phyloP scores from a whole-genome alignment of 768 basidiomycete species.

The Kwoniella newhampshirensis region DNA sequence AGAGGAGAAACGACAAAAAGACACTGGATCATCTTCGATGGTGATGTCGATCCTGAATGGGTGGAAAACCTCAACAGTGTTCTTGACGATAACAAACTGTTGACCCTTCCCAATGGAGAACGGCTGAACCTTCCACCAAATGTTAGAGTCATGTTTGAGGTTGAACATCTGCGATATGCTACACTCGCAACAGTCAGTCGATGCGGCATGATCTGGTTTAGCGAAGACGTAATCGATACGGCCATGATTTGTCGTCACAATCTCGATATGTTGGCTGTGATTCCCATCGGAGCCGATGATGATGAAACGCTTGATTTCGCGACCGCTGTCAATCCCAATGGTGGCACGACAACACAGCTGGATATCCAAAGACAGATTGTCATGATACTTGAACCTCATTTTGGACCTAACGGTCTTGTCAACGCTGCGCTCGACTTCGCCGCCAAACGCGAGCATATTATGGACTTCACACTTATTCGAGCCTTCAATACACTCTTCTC shows the following conservation, averaged over 20 bases:
- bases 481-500: constrained; percentile 96
- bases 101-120: constrained; percentile 96
- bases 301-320: constrained; percentile 63
- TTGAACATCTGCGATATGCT: constrained; percentile 94
- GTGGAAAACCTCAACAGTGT: constrained; percentile 99
- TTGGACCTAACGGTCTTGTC: constrained; percentile 78
- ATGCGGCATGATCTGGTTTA: constrained; percentile 99
- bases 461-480: constrained; percentile 92
- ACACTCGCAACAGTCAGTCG: constrained; percentile 98
- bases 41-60: constrained; percentile 99
- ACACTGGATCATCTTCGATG: constrained; percentile 99
- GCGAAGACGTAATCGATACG: constrained; percentile 88
- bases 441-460: constrained; percentile 88
- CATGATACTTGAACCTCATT: constrained; percentile 73
- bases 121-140: constrained; percentile 94
- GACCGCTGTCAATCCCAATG: constrained; percentile 60
- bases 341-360: constrained; percentile 15
- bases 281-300: constrained; percentile 83
- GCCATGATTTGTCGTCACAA: constrained; percentile 90
- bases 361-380: constrained; percentile 56
- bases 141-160: constrained; percentile 99
- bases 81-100: constrained; percentile 94
- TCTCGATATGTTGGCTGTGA: constrained; percentile 69
- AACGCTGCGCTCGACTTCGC: constrained; percentile 74
- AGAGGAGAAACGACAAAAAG: constrained; percentile 94